Percentiles rank a stretch among this genome's conserved stretches.
phyloP scores from a whole-genome alignment of 1,284 basidiomycete species.

The Thecaphora thlaspeos region DNA sequence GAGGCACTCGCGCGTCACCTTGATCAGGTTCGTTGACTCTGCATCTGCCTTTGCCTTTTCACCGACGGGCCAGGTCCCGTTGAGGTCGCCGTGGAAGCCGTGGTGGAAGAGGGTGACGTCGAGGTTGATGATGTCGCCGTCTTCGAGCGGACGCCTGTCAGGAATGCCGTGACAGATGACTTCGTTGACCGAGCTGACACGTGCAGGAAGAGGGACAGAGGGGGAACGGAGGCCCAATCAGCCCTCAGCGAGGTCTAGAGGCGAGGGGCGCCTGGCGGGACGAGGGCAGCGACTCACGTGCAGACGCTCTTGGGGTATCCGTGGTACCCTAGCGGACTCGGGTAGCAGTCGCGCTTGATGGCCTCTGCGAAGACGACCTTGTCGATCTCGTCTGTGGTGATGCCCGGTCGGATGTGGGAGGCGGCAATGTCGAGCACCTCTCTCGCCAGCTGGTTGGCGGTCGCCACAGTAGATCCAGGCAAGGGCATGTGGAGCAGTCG shows the following conservation, averaged over 20 bases:
- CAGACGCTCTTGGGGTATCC: conserved; percentile 94
- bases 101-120: conserved; percentile 66
- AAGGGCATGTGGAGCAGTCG: too few species aligned
- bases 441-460: conserved; percentile 69
- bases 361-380: conserved; percentile 90
- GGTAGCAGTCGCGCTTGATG: conserved; percentile 88
- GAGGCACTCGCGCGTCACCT: conserved; percentile 64
- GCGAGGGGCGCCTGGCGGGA: too few species aligned
- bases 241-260: not conserved
- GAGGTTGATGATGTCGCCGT: conserved; percentile 41
- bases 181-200: conserved; percentile 82
- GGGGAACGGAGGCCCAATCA: not conserved
- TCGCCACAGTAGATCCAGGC: too few species aligned
- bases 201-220: not conserved
- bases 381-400: conserved; percentile 89
- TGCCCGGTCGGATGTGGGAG: conserved; percentile 77
- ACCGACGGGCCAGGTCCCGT: conserved; percentile 53
- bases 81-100: conserved; percentile 56
- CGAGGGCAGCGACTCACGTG: conserved; percentile 66
- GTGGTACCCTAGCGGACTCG: conserved; percentile 89
- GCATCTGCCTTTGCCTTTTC: conserved; percentile 43
- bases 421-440: conserved; percentile 91
- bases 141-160: conserved; percentile 46
- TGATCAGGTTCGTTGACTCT: conserved; percentile 47
- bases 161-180: conserved; percentile 83